Evolutionary conservation across 1,284 basidiomycete genomes (phyloP), one percentile per base, ranked within the genome.

Genomic region (Irpex lacteus): DNA sequence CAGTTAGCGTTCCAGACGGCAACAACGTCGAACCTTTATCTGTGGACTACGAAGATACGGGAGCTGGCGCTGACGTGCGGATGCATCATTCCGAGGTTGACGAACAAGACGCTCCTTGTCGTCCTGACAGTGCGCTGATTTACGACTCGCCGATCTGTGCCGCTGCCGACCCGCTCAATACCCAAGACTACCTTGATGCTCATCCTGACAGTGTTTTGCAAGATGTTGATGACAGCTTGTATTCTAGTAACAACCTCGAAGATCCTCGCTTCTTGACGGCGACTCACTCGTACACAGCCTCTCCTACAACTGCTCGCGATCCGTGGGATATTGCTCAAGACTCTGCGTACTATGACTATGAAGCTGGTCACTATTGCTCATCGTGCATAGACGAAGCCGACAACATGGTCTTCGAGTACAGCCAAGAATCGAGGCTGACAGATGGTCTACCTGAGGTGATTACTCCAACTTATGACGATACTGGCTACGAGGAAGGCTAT

Each of bases 271-370:
- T 34, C 32, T 47, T 11, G 59, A 34, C 38, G 15, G 49, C 9
- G 71, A 36, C 79, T 85, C 70, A 85, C 18, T 18, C 21, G 8
- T 53, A 53, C 50, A 18, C 5, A 9, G 2, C 50, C 13, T 19
- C 9, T 18, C 50, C 18, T 21, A 6, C 50, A 9, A 18, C 50
- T 18, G n/a, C 1, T 26, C 0, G 50, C 21, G 18, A 19, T 21
- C 19, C 8, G 50, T 26, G n/a, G 21, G 2, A 19, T 19, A 19
- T 26, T 21, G 4, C 8, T 21, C 19, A 47, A 13, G 40, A n/a
- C 4, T 8, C 50, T 9, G 19, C 19, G 0, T 9, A 53, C n/a
- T 13, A 53, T 18, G 26, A 1, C 19, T 53, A 26, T 13, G 50
- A 53, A 1, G 50, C 18, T 53, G 8, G 8, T 53, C 7, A 26